Base-by-base conservation (phyloP, 2,329 filamentous ascomycete genomes). In the Neurospora crassa region DNA sequence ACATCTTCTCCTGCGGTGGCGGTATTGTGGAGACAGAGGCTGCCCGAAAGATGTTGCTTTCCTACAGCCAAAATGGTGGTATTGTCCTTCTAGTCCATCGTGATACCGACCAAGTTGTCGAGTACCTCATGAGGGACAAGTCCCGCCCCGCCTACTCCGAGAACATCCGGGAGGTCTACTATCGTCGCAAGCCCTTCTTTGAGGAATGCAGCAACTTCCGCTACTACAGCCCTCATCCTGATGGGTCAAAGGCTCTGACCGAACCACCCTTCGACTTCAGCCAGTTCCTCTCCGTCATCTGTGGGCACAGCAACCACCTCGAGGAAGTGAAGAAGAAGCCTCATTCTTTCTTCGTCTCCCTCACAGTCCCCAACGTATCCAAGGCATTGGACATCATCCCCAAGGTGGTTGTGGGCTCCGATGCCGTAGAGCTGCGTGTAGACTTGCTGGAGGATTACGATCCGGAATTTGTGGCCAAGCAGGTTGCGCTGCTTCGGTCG, bases 391-490 rank as follows among this genome's bases (percentile, higher is more conserved):
- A 89, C 24, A 83, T 90, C 40, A 84, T 99, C 67, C 89, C 90
- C 1, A 84, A 89, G 69, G 91, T 94, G 63, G 89, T 91, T 14
- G 89, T 96, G 53, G 96, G 96, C 5, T 92, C 92, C 8, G 95
- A 99, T 81, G 96, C 95, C 3, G 93, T 98, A 12, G 96, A 99
- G 81, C 83, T 99, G 69, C 89, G 96, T n/a, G 92, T 97, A 4
- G 96, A 99, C 81, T 84, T 99, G 59, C 86, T 99, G 18, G 87
- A 91, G 73, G 92, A 97, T 77, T 88, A 90, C 5, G 85, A 89
- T 3, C 82, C 89, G 0, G 93, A 97, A 71, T 97, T 92, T 73
- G 87, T 99, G 42, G 89, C 90, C 67, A 89, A 91, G 37, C 94
- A 99, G 77, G 86, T 98, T 47, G 90, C 94, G 1, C 84, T 94